Evolutionary conservation across 176 grass and related monocot genomes (phyloP).

Genomic region (Zoysia pacifica): DNA sequence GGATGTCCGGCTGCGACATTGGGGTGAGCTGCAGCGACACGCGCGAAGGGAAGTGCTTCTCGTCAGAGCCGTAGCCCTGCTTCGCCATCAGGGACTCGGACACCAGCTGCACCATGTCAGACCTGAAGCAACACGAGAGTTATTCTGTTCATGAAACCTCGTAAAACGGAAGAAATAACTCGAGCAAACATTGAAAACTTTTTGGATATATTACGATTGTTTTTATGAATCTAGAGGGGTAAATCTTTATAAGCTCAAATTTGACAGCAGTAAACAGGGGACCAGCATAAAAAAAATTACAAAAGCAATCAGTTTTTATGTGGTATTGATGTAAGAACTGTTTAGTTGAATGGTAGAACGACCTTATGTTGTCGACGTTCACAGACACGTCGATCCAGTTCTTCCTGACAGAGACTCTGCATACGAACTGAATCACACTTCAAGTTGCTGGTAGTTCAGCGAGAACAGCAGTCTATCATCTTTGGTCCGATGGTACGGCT

Average conservation of each 20-base stretch:
- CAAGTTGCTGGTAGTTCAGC: slow-evolving; percentile 76
- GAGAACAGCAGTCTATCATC: slow-evolving; percentile 74
- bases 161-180: too few species aligned
- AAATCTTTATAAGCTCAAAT: background rate
- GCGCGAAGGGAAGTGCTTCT: slow-evolving; percentile 84
- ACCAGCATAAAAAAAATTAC: background rate
- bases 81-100: slow-evolving; percentile 74
- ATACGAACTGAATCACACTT: slow-evolving; percentile 64
- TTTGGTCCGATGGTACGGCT: slow-evolving; percentile 34
- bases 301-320: background rate
- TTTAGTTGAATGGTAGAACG: background rate
- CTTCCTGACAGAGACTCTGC: slow-evolving; percentile 52
- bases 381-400: slow-evolving; percentile 71
- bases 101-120: slow-evolving; percentile 62
- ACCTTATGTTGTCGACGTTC: slow-evolving; percentile 85
- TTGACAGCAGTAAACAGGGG: background rate
- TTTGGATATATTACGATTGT: too few species aligned
- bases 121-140: slow-evolving; percentile 44
- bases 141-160: background rate
- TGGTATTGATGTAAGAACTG: background rate
- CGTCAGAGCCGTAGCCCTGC: slow-evolving; percentile 65
- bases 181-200: too few species aligned
- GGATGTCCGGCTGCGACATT: slow-evolving; percentile 51
- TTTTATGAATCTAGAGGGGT: background rate
- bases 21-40: slow-evolving; percentile 76